Evolutionary conservation across 345 rosid species (phyloP).

Genomic region (Salix arbutifolia): DNA sequence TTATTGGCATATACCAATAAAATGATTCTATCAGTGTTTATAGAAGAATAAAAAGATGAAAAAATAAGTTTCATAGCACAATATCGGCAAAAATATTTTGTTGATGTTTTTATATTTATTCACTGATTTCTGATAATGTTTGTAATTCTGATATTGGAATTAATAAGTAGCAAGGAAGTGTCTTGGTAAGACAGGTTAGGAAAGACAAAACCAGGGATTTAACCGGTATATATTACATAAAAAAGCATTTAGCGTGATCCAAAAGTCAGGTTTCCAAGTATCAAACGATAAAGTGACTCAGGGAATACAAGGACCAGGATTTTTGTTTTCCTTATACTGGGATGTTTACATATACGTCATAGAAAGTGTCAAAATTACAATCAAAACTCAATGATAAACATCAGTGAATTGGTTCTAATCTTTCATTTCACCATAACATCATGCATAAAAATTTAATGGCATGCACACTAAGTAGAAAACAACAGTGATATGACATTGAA

Average conservation of each 20-base stretch:
- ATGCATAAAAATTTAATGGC: neutral
- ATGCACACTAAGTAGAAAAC: neutral
- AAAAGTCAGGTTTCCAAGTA: constrained; percentile 26
- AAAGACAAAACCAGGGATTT: constrained; percentile 17
- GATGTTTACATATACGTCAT: neutral
- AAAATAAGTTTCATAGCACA: too few species aligned
- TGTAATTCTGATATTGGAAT: constrained; percentile 15
- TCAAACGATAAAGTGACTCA: constrained; percentile 21
- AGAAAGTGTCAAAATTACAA: neutral
- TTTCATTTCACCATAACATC: neutral
- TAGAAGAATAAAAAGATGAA: too few species aligned
- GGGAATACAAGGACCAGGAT: constrained; percentile 8
- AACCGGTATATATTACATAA: constrained; percentile 14
- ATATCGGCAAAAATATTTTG: too few species aligned
- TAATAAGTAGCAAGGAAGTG: constrained; percentile 26
- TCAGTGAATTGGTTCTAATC: neutral
- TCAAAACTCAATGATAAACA: neutral
- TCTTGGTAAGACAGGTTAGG: constrained; percentile 11
- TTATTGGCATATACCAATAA: too few species aligned
- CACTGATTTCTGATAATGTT: too few species aligned
- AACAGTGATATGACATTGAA: neutral
- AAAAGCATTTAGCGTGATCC: constrained; percentile 15
- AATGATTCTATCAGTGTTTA: too few species aligned
- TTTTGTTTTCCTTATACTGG: neutral
- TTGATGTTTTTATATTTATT: too few species aligned